A percentile compares a stretch with the other conserved stretches of the same genome.
These are phyloP conservation scores for Rhodotorula sp. DNA, from an alignment of 1,284 basidiomycete genomes.

Conservation along the genomic window DNA sequence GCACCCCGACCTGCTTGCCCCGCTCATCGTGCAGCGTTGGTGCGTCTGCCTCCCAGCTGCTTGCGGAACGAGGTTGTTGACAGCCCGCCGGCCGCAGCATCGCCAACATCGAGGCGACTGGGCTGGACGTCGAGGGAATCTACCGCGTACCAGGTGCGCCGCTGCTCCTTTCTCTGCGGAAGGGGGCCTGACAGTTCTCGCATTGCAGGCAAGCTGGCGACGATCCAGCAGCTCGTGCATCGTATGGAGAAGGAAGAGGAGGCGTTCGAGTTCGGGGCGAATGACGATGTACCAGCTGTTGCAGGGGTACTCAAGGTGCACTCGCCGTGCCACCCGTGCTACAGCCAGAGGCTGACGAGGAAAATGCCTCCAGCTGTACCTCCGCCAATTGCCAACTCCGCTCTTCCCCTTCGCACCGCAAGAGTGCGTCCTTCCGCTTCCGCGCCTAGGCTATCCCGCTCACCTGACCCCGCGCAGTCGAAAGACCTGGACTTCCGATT, in stretches of 20 bases:
- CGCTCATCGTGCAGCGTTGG: constrained; percentile 69
- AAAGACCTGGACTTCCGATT: constrained; percentile 16
- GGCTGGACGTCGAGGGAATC: constrained; percentile 79
- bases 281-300: constrained; percentile 85
- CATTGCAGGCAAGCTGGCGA: constrained; percentile 17
- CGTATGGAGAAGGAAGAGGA: constrained; percentile 86
- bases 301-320: constrained; percentile 75
- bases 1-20: constrained; percentile 62
- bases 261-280: constrained; percentile 73
- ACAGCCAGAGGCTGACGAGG: background rate
- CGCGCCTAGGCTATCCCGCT: accelerated
- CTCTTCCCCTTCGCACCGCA: constrained; percentile 82
- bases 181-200: background rate
- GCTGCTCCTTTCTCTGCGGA: no score
- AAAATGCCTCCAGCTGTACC: constrained; percentile 62
- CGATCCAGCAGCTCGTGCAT: constrained; percentile 67
- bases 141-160: constrained; percentile 60
- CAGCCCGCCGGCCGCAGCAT: constrained; percentile 23
- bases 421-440: constrained; percentile 54
- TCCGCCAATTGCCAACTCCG: constrained; percentile 89
- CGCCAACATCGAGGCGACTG: constrained; percentile 50
- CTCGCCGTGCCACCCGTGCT: constrained; percentile 53
- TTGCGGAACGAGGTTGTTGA: background rate
- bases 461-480: background rate
- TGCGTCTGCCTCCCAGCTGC: constrained; percentile 41